Percentiles rank a stretch among this genome's conserved stretches.
Evolutionary conservation across 371 early-diverging fungal species (phyloP).

Genomic region (Globomyces sp.): DNA sequence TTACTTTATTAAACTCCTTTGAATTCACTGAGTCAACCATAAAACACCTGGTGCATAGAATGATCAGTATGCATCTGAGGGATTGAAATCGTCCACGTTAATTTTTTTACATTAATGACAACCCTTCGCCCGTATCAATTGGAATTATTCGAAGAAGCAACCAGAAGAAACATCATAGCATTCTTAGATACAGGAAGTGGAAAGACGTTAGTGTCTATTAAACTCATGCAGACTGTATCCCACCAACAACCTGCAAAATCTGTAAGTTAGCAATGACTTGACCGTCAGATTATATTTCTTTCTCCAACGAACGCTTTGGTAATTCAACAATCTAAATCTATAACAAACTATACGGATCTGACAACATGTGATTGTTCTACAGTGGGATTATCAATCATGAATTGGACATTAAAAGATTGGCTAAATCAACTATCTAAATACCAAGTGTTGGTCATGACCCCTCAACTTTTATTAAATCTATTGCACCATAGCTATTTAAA

Average conservation of each 20-base stretch:
- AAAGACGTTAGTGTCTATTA: slow-evolving; percentile 86
- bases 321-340: slow-evolving; percentile 70
- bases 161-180: slow-evolving; percentile 72
- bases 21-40: too few species aligned
- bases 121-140: slow-evolving; percentile 65
- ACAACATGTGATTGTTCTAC: slow-evolving; percentile 37
- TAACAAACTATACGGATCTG: slow-evolving; percentile 31
- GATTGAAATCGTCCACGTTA: too few species aligned
- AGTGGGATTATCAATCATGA: slow-evolving; percentile 23
- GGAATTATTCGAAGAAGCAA: slow-evolving; percentile 68
- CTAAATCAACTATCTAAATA: slow-evolving; percentile 21
- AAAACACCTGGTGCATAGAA: too few species aligned
- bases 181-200: slow-evolving; percentile 89
- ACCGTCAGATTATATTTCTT: slow-evolving; percentile 59
- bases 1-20: too few species aligned
- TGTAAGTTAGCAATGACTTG: slow-evolving; percentile 2
- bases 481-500: slow-evolving; percentile 45
- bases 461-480: slow-evolving; percentile 79
- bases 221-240: slow-evolving; percentile 64
- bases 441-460: slow-evolving; percentile 60
- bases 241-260: not conserved
- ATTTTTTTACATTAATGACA: too few species aligned
- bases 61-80: too few species aligned
- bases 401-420: slow-evolving; percentile 33
- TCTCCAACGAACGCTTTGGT: slow-evolving; percentile 85